These are phyloP conservation scores for Claviceps sp. DNA, from an alignment of 2,329 filamentous ascomycete genomes.

Conservation along the genomic window DNA sequence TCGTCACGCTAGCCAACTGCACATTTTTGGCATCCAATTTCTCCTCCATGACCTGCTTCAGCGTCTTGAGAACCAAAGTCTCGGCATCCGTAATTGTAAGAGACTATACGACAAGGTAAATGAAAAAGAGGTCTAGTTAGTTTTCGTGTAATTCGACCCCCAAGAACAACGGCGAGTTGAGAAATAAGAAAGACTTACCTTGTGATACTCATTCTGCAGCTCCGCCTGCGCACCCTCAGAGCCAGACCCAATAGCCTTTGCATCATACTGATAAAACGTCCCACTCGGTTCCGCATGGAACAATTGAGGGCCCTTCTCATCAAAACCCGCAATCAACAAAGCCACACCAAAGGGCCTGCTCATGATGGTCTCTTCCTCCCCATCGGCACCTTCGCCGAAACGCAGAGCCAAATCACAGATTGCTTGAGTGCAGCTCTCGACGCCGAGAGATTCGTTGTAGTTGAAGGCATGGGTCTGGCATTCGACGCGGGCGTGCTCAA, in stretches of 20 bases:
- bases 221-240: slow-evolving; percentile 96
- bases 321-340: slow-evolving; percentile 88
- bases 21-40: slow-evolving; percentile 98
- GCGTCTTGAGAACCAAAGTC: slow-evolving; percentile 86
- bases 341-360: slow-evolving; percentile 93
- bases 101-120: slow-evolving; percentile 38
- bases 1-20: slow-evolving; percentile 92
- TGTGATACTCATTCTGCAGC: slow-evolving; percentile 97
- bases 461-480: slow-evolving; percentile 96
- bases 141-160: neutral
- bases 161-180: neutral
- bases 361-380: slow-evolving; percentile 99
- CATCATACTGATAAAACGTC: slow-evolving; percentile 98
- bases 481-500: slow-evolving; percentile 96
- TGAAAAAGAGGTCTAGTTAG: neutral
- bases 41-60: slow-evolving; percentile 99
- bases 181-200: slow-evolving; percentile 31
- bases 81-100: slow-evolving; percentile 87
- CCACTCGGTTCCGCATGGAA: slow-evolving; percentile 97
- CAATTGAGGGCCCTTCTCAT: slow-evolving; percentile 91
- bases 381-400: slow-evolving; percentile 94
- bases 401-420: slow-evolving; percentile 94
- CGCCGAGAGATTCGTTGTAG: slow-evolving; percentile 87
- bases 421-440: slow-evolving; percentile 96
- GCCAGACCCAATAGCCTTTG: slow-evolving; percentile 94